Evolutionary conservation across 768 basidiomycete genomes (phyloP).

Genomic region (Pholiota microspora): DNA sequence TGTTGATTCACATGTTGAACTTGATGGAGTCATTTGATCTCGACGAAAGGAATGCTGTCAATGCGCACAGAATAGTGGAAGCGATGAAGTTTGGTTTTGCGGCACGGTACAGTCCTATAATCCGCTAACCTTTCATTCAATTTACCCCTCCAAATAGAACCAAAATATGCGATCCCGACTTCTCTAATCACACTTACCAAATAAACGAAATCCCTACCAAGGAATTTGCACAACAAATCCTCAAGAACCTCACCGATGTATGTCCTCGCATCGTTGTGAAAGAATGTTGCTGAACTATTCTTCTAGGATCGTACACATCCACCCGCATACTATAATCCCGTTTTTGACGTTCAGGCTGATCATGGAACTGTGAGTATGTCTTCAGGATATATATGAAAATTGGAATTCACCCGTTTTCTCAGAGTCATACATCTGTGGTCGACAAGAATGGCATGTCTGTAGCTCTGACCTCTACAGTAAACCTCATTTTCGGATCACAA

Average conservation of each 20-base stretch:
- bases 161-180: conserved; percentile 77
- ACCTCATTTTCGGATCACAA: conserved; percentile 84
- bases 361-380: conserved; percentile 82
- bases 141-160: conserved; percentile 47
- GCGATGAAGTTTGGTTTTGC: conserved; percentile 74
- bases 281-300: conserved; percentile 9
- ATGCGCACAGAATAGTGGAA: conserved; percentile 81
- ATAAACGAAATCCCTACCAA: conserved; percentile 71
- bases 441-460: conserved; percentile 89
- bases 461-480: conserved; percentile 84
- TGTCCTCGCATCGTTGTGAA: neutral
- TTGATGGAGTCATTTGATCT: conserved; percentile 73
- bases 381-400: too few species aligned
- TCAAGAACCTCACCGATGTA: conserved; percentile 81
- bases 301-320: conserved; percentile 78
- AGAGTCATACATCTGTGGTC: conserved; percentile 85
- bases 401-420: neutral
- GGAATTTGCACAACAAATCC: conserved; percentile 58
- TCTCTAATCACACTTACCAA: conserved; percentile 49
- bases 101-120: conserved; percentile 31
- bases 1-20: conserved; percentile 91
- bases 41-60: conserved; percentile 55
- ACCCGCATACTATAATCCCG: conserved; percentile 80
- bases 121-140: neutral
- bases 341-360: conserved; percentile 73